These are phyloP conservation scores for Wickerhamia fluorescens DNA, from an alignment of 805 yeast species.

Conservation along the genomic window DNA sequence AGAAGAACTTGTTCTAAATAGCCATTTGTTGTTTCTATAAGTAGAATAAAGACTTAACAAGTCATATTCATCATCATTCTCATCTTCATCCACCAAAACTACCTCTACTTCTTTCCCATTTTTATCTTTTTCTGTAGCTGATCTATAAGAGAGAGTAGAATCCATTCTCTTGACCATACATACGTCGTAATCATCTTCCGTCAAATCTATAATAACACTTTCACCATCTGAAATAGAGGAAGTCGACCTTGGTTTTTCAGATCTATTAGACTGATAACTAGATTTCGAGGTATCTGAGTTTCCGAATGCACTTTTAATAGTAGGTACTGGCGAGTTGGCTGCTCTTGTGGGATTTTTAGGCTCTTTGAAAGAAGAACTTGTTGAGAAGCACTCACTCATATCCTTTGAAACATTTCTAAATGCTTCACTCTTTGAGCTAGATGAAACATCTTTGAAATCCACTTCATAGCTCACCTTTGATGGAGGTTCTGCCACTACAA, in stretches of 20 bases:
- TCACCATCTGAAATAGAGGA: slow-evolving; percentile 26
- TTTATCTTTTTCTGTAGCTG: slow-evolving; percentile 30
- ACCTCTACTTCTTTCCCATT: slow-evolving; percentile 37
- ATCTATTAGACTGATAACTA: slow-evolving; percentile 26
- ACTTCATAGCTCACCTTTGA: slow-evolving; percentile 28
- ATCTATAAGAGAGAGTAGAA: slow-evolving; percentile 30
- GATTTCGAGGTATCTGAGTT: slow-evolving; percentile 10
- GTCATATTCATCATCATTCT: slow-evolving; percentile 19
- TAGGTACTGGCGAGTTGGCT: neutral
- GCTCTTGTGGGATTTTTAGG: no score
- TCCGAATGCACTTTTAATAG: slow-evolving; percentile 4
- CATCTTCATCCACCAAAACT: slow-evolving; percentile 34
- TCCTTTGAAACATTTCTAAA: neutral
- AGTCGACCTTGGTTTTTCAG: slow-evolving; percentile 20
- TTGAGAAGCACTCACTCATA: no score
- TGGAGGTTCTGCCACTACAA: slow-evolving; percentile 34
- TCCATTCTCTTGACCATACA: slow-evolving; percentile 29
- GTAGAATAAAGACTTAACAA: slow-evolving; percentile 36
- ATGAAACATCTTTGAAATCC: slow-evolving; percentile 27
- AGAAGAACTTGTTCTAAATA: slow-evolving; percentile 18
- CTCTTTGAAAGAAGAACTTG: no score
- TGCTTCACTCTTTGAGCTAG: neutral
- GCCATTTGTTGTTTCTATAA: slow-evolving; percentile 23
- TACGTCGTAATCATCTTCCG: slow-evolving; percentile 33
- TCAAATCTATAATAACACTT: slow-evolving; percentile 36